Base-by-base conservation (phyloP, 1,284 basidiomycete species). In the Rhodofomes roseus region DNA sequence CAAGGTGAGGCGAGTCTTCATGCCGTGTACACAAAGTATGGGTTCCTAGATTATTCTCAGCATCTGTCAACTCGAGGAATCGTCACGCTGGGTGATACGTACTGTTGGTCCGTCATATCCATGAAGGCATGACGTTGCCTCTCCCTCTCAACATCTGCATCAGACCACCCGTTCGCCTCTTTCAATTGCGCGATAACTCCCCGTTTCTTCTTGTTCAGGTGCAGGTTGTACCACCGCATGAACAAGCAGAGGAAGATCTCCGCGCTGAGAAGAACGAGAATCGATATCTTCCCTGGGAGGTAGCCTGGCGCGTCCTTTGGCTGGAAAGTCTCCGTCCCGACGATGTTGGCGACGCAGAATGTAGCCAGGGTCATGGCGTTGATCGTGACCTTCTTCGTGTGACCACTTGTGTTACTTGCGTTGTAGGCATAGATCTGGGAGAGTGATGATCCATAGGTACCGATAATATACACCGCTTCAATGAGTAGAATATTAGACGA, bases 391-490 rank as follows among this genome's bases (percentile, higher is more conserved):
- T 89, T 89, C 76, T 89, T 89, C 1, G 85, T 89, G 56, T 85
- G 82, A 2, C 86, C 87, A 44, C 80, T 80, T 0, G 82, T 87
- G 66, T 89, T 88, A 53, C 81, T 83, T 0, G 85, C 84, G 57
- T 87, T 87, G 65, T 86, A 89, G 0, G 84, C 83, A 63, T 87
- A 89, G 20, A 89, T 77, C 0, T 81, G 80, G 0, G 85, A 80
- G 2, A 89, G 71, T 0, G 84, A 80, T 52, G 82, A 84, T 9
- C 85, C 85, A 63, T 83, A 87, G 2, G 83, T 82, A 18, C 78
- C 77, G 37, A 82, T 77, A n/a, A 89, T 72, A 63, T 87, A 86
- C 8, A 77, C 76, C 12, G 76, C 84, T 85, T 34, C 11, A 5
- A 5, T 34, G 52, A 16, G 27, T 22, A 18, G 1, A 25, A 18